Evolutionary conservation across 805 yeast species (phyloP).

Genomic region (Maudiozyma pseudohumilis): DNA sequence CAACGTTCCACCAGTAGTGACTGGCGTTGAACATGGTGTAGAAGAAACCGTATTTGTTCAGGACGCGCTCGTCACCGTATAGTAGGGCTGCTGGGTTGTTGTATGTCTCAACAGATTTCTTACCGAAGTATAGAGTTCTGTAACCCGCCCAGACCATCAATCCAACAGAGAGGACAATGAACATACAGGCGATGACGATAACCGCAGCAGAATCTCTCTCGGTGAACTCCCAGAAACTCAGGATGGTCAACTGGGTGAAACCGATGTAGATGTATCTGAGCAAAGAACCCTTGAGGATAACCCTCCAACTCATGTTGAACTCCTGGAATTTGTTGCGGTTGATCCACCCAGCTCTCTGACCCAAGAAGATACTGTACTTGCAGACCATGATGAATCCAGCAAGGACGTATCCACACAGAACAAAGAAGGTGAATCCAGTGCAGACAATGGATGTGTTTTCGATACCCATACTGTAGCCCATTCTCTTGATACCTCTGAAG

Average conservation of each 20-base stretch:
- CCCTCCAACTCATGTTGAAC: constrained; percentile 46
- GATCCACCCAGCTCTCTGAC: constrained; percentile 39
- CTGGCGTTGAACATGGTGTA: constrained; percentile 81
- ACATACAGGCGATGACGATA: constrained; percentile 65
- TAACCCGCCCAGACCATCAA: constrained; percentile 56
- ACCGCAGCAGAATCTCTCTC: constrained; percentile 80
- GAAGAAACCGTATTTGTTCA: constrained; percentile 77
- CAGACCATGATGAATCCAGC: constrained; percentile 49
- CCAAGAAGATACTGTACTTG: constrained; percentile 41
- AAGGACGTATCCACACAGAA: constrained; percentile 67
- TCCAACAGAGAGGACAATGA: constrained; percentile 50
- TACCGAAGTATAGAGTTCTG: constrained; percentile 58
- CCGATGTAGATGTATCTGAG: constrained; percentile 76
- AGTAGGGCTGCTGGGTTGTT: constrained; percentile 80
- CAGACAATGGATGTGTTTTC: constrained; percentile 77
- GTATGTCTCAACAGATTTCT: constrained; percentile 44
- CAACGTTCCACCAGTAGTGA: constrained; percentile 74
- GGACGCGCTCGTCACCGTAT: constrained; percentile 63
- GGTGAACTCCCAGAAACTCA: constrained; percentile 82
- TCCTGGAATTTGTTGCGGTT: constrained; percentile 37
- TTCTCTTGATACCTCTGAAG: constrained; percentile 77
- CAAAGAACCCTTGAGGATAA: constrained; percentile 65
- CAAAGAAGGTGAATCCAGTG: constrained; percentile 81
- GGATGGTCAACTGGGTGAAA: constrained; percentile 66
- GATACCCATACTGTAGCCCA: constrained; percentile 65